Conservation (phyloP, 1,139 yeast species). For the Pichia norvegensis region DNA sequence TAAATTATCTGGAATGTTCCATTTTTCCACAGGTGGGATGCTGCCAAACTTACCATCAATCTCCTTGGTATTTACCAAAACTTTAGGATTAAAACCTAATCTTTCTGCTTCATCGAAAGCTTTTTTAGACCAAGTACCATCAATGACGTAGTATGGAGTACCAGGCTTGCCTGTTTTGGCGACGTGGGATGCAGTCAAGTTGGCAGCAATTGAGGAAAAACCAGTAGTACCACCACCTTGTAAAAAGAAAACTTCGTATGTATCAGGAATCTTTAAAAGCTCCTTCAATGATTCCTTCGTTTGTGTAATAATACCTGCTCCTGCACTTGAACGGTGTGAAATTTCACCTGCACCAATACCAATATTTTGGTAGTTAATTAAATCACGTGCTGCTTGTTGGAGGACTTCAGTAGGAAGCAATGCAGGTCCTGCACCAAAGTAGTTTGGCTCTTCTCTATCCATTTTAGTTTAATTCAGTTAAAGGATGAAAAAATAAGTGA, state of each 20-base stretch:
- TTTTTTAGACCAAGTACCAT: constrained; percentile 92
- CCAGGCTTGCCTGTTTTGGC: constrained; percentile 64
- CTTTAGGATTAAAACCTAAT: constrained; percentile 69
- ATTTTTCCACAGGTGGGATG: constrained; percentile 60
- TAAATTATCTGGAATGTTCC: constrained; percentile 46
- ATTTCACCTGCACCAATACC: constrained; percentile 93
- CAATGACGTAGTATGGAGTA: constrained; percentile 77
- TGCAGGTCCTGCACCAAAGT: constrained; percentile 98
- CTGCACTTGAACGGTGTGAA: constrained; percentile 87
- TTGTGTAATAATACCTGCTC: constrained; percentile 64
- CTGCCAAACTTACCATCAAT: constrained; percentile 49
- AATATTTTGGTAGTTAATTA: constrained; percentile 56
- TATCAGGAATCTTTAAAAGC: constrained; percentile 71
- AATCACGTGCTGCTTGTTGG: constrained; percentile 79
- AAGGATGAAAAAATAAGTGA: not conserved
- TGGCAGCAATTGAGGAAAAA: constrained; percentile 79
- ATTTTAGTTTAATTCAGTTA: constrained; percentile 19
- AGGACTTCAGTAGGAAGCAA: constrained; percentile 75
- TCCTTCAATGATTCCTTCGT: constrained; percentile 61
- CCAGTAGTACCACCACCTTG: constrained; percentile 99
- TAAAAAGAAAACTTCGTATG: constrained; percentile 86
- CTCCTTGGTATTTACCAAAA: constrained; percentile 59
- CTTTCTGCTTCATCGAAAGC: constrained; percentile 80
- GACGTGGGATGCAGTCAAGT: constrained; percentile 69
- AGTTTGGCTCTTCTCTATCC: constrained; percentile 66